phyloP scores from a whole-genome alignment of 2,329 filamentous ascomycete species.

The Clonostachys rosea region DNA sequence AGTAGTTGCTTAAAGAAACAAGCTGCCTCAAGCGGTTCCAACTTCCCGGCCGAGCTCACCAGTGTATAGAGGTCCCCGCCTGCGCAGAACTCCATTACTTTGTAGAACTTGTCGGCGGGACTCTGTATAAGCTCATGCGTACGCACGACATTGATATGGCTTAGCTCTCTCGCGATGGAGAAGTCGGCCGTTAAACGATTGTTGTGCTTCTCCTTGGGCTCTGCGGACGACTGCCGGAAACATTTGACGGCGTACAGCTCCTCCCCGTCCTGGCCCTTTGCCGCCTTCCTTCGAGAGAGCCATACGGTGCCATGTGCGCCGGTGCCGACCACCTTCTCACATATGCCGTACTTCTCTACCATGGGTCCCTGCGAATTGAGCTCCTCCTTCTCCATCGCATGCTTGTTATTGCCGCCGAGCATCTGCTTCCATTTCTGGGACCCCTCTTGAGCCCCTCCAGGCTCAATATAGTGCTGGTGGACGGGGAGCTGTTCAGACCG shows the following conservation, averaged over 20 bases:
- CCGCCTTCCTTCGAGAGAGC: constrained; percentile 92
- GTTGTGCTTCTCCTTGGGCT: constrained; percentile 94
- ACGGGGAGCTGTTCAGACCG: constrained; percentile 54
- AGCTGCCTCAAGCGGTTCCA: constrained; percentile 89
- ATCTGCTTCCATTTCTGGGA: constrained; percentile 86
- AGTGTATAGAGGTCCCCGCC: constrained; percentile 94
- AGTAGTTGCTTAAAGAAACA: constrained; percentile 99
- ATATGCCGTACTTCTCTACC: constrained; percentile 97
- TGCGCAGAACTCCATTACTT: constrained; percentile 99
- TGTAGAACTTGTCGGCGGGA: constrained; percentile 94
- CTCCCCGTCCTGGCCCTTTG: constrained; percentile 75
- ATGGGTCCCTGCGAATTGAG: constrained; percentile 68
- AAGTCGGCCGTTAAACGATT: constrained; percentile 96
- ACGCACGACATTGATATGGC: constrained; percentile 96
- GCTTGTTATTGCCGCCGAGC: constrained; percentile 78
- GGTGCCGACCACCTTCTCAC: constrained; percentile 92
- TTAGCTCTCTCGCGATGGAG: constrained; percentile 94
- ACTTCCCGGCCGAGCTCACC: constrained; percentile 83
- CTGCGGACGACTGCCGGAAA: constrained; percentile 88
- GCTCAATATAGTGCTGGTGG: constrained; percentile 86
- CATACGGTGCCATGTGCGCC: constrained; percentile 96
- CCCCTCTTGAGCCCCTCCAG: constrained; percentile 89
- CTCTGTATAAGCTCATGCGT: constrained; percentile 94
- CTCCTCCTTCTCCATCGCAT: constrained; percentile 65
- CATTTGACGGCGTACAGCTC: constrained; percentile 97